phyloP scores from a whole-genome alignment of 225 moss, liverwort and hornwort species.

The Takakia lepidozioides region DNA sequence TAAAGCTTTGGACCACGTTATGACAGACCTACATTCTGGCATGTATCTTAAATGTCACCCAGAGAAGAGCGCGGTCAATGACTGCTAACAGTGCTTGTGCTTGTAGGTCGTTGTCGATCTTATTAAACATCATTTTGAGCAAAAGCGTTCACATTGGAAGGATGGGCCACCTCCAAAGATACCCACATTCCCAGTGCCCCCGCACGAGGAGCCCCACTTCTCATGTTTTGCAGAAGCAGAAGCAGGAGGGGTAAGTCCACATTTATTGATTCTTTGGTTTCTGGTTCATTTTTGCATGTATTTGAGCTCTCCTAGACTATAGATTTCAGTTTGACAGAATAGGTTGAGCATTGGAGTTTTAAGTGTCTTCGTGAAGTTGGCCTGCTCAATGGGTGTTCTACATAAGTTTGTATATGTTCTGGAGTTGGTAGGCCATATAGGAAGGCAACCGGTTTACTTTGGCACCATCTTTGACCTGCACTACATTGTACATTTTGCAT shows the following conservation, averaged over 20 bases:
- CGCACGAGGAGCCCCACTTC: conserved; percentile 83
- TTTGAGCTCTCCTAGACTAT: background rate
- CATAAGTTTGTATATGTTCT: no score
- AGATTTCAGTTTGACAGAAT: no score
- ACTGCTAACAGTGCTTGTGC: background rate
- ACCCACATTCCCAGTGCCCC: conserved; percentile 61
- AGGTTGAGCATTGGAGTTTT: no score
- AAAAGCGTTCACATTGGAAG: conserved; percentile 36
- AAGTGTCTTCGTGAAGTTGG: no score
- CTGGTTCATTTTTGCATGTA: background rate
- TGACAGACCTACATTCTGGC: no score
- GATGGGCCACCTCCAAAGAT: conserved; percentile 30
- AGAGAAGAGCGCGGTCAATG: no score
- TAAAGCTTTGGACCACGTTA: no score
- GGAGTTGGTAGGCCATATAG: conserved; percentile 1
- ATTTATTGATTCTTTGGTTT: background rate
- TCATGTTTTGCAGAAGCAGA: conserved; percentile 94
- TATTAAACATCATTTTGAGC: conserved; percentile 76
- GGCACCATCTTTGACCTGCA: no score
- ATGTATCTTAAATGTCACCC: no score
- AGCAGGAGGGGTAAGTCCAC: conserved; percentile 70
- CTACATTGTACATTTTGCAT: no score
- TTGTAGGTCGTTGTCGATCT: conserved; percentile 77
- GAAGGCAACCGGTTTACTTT: no score
- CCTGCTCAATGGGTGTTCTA: no score